Base-by-base conservation (phyloP, 805 yeast species). In the Brettanomyces nanus region DNA sequence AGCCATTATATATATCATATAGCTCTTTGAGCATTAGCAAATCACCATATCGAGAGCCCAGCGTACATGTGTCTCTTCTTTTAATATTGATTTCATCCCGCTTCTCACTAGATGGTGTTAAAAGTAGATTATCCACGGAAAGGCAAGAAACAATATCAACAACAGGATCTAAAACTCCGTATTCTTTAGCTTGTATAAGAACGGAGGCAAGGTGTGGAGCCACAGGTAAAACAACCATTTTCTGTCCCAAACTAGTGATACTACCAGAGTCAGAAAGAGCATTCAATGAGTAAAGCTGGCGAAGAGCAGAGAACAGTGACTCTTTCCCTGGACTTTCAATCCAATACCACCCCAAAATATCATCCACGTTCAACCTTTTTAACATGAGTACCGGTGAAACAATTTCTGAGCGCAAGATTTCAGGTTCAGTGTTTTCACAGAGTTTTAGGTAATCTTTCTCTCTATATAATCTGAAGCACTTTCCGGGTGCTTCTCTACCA, bases 401-500 rank as follows among this genome's bases (percentile, higher is more conserved):
- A 23, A 92, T 80, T 49, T 87, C 95, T 33, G 86, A 78, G 48
- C 97, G 71, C 39, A 82, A 66, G 45, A 92, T 90, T 58, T 92
- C 98, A 0, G 98, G 90, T 51, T 90, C 97, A 4, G 95, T 90
- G 53, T 86, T 92, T 33, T 68, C 63, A 1, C 82, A 78, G 38
- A 92, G 63, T 45, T 70, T 70, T 3, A 58, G 41, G 49, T 74
- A 90, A 41, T 84, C 80, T 1, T 63, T 55, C 49, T 90, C 97
- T 35, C 84, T 77, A 57, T 81, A 92, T 27, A 92, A 62, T 42
- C 97, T 64, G 60, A 69, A 92, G 31, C 92, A 85, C 57, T 90
- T 90, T 31, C 99, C 99, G 22, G 82, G 75, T 14, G 77, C 71
- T 62, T 92, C 97, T 75, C 99, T 85, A 44, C 99, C 99, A n/a